Base-by-base conservation (phyloP, 75 land plant species). In the Picea sitchensis region DNA sequence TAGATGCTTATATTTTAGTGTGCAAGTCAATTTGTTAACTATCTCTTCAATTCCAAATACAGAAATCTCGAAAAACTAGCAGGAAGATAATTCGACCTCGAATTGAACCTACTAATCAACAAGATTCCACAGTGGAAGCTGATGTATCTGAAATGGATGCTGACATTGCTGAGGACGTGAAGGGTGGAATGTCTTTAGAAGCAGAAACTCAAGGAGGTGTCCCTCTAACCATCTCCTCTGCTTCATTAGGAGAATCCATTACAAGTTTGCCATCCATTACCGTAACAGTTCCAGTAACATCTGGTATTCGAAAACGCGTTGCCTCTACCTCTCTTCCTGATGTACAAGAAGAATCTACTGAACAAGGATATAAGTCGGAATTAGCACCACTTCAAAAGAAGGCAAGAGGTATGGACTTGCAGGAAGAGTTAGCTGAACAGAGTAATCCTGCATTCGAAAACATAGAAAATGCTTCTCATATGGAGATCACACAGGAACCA, bases 61-160 rank as follows among this genome's bases (percentile, higher is more conserved):
- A 78, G 76, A 56, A 88, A 61, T 56, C 75, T 23, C 92, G 94
- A 62, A 93, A 85, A 77, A 17, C 83, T 20, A 82, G 82, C 1
- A 83, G 95, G 59, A 84, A 75, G 78, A 61, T 95, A 76, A 87
- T 95, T 31, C 91, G 98, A 6, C 93, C 95, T 23, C 84, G 88
- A 54, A 84, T 86, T 51, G 88, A 84, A 73, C 87, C 82, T 23
- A 26, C 75, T 34, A 61, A 81, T 47, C 71, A 63, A 61, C 61
- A 51, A 31, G 81, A 84, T 57, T n/a, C 67, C 81, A 78, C 81
- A 58, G 80, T 77, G 57, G 88, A 65, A 76, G 61, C 87, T 78
- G 89, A 82, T 68, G 92, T 87, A 64, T 65, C 86, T 59, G 82
- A 72, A 59, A 80, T 80, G 59, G 94, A 92, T 76, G 77, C 77